Evolutionary conservation across 257 asterid species (phyloP).

Genomic region (Mitragyna speciosa): DNA sequence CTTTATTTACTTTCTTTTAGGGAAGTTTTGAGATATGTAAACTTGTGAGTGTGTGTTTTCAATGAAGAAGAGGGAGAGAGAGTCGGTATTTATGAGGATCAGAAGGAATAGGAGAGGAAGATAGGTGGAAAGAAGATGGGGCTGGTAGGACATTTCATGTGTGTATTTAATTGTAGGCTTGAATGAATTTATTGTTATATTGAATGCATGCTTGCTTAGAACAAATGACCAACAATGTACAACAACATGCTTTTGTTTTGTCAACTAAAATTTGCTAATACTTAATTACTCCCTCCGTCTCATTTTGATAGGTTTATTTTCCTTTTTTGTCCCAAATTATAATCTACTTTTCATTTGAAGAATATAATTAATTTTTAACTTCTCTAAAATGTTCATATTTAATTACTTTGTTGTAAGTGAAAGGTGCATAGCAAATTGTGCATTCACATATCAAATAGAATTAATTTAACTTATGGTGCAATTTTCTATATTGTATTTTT

Average conservation of each 20-base stretch:
- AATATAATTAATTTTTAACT: too few relatives aligned
- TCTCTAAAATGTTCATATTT: too few relatives aligned
- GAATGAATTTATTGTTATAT: slow-evolving; percentile 30
- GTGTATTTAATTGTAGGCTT: slow-evolving; percentile 35
- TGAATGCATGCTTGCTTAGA: slow-evolving; percentile 29
- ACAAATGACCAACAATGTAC: slow-evolving; percentile 5
- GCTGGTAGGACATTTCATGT: slow-evolving; percentile 50
- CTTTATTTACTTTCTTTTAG: neutral
- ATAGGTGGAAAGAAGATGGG: slow-evolving; percentile 22
- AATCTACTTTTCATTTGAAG: too few relatives aligned
- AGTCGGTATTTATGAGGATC: slow-evolving; percentile 46
- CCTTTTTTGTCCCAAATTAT: too few relatives aligned
- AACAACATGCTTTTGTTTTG: slow-evolving; percentile 1
- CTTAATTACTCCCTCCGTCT: too few relatives aligned
- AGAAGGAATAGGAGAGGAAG: slow-evolving; percentile 26
- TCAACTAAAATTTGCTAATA: slow-evolving; percentile 12
- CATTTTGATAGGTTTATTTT: too few relatives aligned
- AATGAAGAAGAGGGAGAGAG: slow-evolving; percentile 15
- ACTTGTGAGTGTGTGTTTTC: slow-evolving; percentile 19
- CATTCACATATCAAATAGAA: too few relatives aligned
- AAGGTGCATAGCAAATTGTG: too few relatives aligned
- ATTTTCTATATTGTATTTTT: too few relatives aligned
- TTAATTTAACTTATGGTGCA: too few relatives aligned
- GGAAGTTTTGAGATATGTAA: slow-evolving; percentile 7
- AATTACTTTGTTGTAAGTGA: too few relatives aligned